These are phyloP conservation scores for Xylariaceae sp. DNA, from an alignment of 2,329 filamentous ascomycete species.

Conservation along the genomic window DNA sequence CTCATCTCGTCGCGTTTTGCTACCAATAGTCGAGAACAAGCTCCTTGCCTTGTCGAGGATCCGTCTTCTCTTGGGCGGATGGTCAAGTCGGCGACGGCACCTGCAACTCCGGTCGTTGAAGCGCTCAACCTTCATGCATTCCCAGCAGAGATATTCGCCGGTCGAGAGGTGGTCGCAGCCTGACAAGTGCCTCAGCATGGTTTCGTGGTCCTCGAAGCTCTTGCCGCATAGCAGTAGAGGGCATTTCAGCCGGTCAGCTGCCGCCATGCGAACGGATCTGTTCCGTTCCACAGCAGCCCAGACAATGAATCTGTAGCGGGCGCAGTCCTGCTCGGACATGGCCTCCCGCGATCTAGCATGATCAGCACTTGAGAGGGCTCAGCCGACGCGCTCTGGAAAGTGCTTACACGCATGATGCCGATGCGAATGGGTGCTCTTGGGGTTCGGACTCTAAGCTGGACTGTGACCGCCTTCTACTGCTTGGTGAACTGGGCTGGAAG, in stretches of 20 bases:
- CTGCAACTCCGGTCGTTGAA: conserved; percentile 46
- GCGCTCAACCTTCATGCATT: conserved; percentile 43
- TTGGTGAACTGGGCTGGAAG: conserved; percentile 8
- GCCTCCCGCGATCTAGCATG: conserved; percentile 32
- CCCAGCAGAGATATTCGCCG: conserved; percentile 50
- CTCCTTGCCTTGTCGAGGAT: conserved; percentile 46
- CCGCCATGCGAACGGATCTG: conserved; percentile 37
- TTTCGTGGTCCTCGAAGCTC: conserved; percentile 43
- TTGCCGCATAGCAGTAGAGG: conserved; percentile 44
- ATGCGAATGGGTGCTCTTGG: conserved; percentile 9
- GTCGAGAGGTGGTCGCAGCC: conserved; percentile 38
- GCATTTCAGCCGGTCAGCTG: conserved; percentile 41
- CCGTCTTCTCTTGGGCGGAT: conserved; percentile 42
- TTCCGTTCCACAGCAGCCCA: conserved; percentile 51
- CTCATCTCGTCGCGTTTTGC: conserved; percentile 35
- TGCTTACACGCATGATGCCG: conserved; percentile 26
- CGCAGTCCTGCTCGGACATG: conserved; percentile 40
- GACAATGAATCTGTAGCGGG: conserved; percentile 46
- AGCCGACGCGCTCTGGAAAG: conserved; percentile 2
- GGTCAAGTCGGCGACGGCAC: conserved; percentile 41
- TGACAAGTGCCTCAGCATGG: conserved; percentile 46
- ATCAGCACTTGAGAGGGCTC: conserved; percentile 15
- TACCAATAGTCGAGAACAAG: conserved; percentile 46
- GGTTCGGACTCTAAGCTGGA: conserved; percentile 19
- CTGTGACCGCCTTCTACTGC: conserved; percentile 17